Evolutionary conservation across 2,329 filamentous ascomycete species (phyloP), one percentile per base, ranked within the genome.

Genomic region (Paraphoma sp.): DNA sequence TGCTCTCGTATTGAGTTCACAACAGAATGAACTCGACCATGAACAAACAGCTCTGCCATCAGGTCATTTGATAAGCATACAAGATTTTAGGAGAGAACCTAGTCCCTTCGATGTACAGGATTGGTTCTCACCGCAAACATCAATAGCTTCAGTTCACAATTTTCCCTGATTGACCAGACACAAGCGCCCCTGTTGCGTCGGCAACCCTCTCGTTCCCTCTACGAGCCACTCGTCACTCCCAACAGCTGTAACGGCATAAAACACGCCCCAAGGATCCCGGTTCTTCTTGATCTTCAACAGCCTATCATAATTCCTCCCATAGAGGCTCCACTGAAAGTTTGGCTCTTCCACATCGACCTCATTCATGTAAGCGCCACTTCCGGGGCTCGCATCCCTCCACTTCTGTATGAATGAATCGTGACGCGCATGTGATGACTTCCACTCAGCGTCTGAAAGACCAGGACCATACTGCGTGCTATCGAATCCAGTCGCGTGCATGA

Each of bases 301-400:
- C 14, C 54, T 54, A 7, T 53, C 57, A 51, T 74, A 75, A 43
- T 69, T 68, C 12, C 36, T 33, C 1, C 72, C 72, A 52, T 67
- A 74, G 30, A 71, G 65, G 29, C 63, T 64, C 10, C 66, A 42
- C 50, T 71, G 62, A 28, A 65, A 72, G 30, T 68, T 56, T 12
- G 68, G 69, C 47, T 73, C 70, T 14, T 66, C 61, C 1, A 60
- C 54, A 53, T 72, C 64, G 2, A 62, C 70, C 55, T 76, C 72
- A 42, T 79, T 79, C 67, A 76, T 54, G 49, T 79, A 72, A 14
- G 72, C 72, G 1, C 74, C 76, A 18, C 62, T 60, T 1, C 57
- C 62, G 6, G 69, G 66, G 18, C 54, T 64, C 10, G 62, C 68
- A 48, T 68, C 67, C 28, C 68, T 53, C 55, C 61, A 65, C 41